Conservation (phyloP, 345 rosid species). For the Eucalyptus globulus region DNA sequence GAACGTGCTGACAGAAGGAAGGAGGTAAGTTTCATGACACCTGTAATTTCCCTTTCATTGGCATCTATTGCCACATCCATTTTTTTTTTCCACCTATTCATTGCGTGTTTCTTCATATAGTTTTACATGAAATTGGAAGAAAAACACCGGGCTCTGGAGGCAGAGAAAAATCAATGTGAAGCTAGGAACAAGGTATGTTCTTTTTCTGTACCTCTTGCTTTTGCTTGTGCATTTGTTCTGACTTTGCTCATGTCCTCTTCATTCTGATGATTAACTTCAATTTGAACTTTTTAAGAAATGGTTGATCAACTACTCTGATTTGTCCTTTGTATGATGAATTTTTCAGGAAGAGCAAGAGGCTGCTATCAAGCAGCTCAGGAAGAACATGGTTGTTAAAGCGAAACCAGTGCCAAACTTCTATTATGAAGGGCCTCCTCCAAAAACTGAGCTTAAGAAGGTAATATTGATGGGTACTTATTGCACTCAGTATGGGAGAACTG, state of each 20-base stretch:
- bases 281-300: neutral
- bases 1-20: constrained; percentile 86
- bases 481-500: neutral
- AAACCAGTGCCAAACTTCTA: constrained; percentile 94
- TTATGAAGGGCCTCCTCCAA: constrained; percentile 82
- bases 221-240: neutral
- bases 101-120: constrained; percentile 12
- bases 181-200: constrained; percentile 61
- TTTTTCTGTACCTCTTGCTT: neutral
- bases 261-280: neutral
- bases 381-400: constrained; percentile 67
- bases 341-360: constrained; percentile 97
- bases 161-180: constrained; percentile 60
- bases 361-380: constrained; percentile 82
- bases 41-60: neutral
- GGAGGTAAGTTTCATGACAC: constrained; percentile 33
- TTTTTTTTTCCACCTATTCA: neutral
- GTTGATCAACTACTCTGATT: neutral
- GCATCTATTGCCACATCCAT: neutral
- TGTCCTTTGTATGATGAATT: neutral
- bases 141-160: constrained; percentile 76
- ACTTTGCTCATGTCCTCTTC: neutral
- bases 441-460: constrained; percentile 87
- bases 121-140: constrained; percentile 77
- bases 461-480: neutral